Percentiles rank a stretch among this genome's conserved stretches.
phyloP scores from a whole-genome alignment of 306 rosid genomes.

The Inga leiocalycina region DNA sequence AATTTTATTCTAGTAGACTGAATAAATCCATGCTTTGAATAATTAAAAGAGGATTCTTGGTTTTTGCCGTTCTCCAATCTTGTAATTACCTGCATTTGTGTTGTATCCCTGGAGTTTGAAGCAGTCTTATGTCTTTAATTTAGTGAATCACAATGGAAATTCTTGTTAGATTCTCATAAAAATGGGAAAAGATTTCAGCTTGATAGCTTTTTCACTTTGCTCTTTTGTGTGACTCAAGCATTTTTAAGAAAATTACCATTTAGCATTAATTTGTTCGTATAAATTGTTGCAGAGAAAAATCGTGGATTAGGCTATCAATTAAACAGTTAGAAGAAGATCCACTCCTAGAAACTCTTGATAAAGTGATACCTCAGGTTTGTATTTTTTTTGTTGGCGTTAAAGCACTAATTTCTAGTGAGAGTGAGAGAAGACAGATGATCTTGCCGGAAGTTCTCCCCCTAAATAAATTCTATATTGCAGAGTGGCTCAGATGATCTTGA shows the following conservation, averaged over 20 bases:
- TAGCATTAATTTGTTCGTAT: constrained; percentile 1
- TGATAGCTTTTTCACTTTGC: constrained; percentile 8
- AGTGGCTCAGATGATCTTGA: constrained; percentile 48
- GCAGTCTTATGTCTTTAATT: neutral
- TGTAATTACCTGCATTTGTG: neutral
- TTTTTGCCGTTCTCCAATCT: neutral
- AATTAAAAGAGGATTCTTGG: neutral
- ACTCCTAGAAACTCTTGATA: constrained; percentile 89
- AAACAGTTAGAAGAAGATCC: constrained; percentile 97
- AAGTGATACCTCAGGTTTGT: constrained; percentile 96
- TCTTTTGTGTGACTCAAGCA: neutral
- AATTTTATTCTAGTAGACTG: neutral
- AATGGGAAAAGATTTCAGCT: neutral
- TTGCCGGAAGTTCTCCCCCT: neutral
- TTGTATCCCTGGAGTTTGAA: neutral
- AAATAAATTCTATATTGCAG: constrained; percentile 44
- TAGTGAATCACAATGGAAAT: neutral
- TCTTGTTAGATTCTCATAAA: neutral
- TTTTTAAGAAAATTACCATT: neutral
- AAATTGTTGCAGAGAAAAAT: constrained; percentile 38
- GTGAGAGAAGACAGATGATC: neutral
- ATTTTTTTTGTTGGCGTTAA: neutral
- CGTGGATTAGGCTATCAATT: constrained; percentile 60
- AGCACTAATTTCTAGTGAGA: neutral
- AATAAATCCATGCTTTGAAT: constrained; percentile 9